Base-by-base conservation (phyloP, 495 filamentous ascomycete species). In the Aspergillus homomorphus region DNA sequence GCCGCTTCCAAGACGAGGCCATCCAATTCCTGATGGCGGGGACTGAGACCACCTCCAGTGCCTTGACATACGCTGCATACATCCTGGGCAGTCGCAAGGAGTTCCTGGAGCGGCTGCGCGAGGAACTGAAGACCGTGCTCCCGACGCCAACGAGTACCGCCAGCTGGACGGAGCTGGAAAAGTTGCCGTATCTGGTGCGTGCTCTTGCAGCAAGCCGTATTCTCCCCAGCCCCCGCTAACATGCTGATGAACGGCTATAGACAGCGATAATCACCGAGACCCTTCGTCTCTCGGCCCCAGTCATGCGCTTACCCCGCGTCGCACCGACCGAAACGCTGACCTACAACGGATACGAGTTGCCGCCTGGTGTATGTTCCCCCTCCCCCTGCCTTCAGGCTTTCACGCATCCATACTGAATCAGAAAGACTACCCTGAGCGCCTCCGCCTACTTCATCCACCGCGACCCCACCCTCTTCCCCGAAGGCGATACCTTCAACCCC, bases 171-270 rank as follows among this genome's bases (percentile, higher is more conserved):
- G 68, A 77, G 26, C 70, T 85, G 22, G 80, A 85, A 57, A 56
- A 73, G 30, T 64, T 85, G 21, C 80, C 83, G 0, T 83, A 83
- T 59, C 60, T 86, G 51, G 71, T 73, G 45, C 23, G 6, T 33
- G 1, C 14, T 15, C 23, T 33, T 56, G 2, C 8, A 14, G 19
- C 19, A 15, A 14, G 18, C n/a, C 44, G 14, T 18, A 6, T 2
- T 50, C 20, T 19, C 14, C 3, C 18, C 3, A 28, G 22, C 33
- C 22, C 8, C 28, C 15, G 12, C 30, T 41, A 21, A 54, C 3
- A 42, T 42, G 69, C 62, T 73, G 49, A 60, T 63, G 19, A 19
- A 58, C 24, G 45, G 26, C 4, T 28, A 33, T 57, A 79, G 73
- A 68, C 60, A 4, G 82, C 69, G 5, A 69, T 75, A 1, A 69